Conservation (phyloP, 768 basidiomycete genomes). For the Tricholoma sp. region DNA sequence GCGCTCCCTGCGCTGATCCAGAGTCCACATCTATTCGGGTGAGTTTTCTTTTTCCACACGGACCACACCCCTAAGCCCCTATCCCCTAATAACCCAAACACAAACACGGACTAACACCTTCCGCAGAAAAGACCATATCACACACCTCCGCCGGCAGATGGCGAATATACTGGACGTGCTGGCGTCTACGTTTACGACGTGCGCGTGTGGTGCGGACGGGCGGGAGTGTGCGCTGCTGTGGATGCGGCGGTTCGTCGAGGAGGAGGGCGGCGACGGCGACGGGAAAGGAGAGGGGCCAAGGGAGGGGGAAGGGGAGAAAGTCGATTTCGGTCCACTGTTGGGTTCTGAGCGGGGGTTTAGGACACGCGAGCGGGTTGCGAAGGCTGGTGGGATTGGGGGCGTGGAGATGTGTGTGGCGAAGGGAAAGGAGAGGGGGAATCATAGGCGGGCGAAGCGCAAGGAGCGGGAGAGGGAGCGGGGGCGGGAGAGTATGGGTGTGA, state of each 20-base stretch:
- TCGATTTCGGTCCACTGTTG: slow-evolving; percentile 62
- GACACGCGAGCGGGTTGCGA: slow-evolving; percentile 51
- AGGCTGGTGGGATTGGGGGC: slow-evolving; percentile 58
- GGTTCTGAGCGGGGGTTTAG: slow-evolving; percentile 57
- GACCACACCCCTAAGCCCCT: no score
- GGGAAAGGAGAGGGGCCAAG: neutral
- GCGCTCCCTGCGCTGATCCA: slow-evolving; percentile 63
- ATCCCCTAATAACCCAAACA: neutral
- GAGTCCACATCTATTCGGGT: slow-evolving; percentile 54
- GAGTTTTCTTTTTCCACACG: slow-evolving; percentile 29
- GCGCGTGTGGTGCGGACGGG: slow-evolving; percentile 51
- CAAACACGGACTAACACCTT: no score
- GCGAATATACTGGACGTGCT: slow-evolving; percentile 67
- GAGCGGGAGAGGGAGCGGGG: no score
- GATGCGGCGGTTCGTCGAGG: slow-evolving; percentile 59
- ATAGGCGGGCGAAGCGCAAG: neutral
- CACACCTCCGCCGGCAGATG: slow-evolving; percentile 59
- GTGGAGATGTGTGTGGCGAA: slow-evolving; percentile 40
- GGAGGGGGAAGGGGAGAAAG: neutral
- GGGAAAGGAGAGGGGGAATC: slow-evolving; percentile 21
- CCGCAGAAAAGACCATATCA: slow-evolving; percentile 39
- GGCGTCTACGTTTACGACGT: slow-evolving; percentile 66
- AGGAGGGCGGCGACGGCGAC: slow-evolving; percentile 8
- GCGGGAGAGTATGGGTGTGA: no score
- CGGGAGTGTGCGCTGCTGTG: slow-evolving; percentile 56